Percentiles rank a stretch among this genome's conserved stretches.
These are phyloP conservation scores for Epicoccum nigrum DNA, from an alignment of 2,329 filamentous ascomycete species.

Conservation along the genomic window DNA sequence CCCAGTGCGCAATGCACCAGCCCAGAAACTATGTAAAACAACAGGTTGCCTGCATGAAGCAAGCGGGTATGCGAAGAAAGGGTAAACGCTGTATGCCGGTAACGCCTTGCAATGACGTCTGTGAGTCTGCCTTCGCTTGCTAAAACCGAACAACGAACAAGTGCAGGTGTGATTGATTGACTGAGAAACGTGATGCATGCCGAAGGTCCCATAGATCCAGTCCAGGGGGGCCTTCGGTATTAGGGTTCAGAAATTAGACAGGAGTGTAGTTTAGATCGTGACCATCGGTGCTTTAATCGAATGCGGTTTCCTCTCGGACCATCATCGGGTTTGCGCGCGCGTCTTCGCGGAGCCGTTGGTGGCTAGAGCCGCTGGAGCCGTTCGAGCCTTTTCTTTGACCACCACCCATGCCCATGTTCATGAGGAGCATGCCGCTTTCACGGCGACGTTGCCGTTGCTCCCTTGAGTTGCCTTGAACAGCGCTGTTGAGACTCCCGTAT, in stretches of 20 bases:
- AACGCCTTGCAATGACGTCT: conserved; percentile 3
- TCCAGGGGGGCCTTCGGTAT: conserved; percentile 32
- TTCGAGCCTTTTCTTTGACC: conserved; percentile 46
- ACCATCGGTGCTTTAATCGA: conserved; percentile 25
- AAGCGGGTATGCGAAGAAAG: conserved; percentile 27
- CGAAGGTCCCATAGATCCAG: conserved; percentile 33
- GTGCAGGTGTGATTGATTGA: conserved; percentile 4
- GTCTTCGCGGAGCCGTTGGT: conserved; percentile 20
- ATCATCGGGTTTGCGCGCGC: conserved; percentile 26
- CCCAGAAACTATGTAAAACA: conserved; percentile 2
- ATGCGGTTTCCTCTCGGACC: conserved; percentile 32
- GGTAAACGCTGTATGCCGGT: not conserved
- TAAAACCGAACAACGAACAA: not conserved
- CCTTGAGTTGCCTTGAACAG: conserved; percentile 32
- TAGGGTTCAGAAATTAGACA: conserved; percentile 42
- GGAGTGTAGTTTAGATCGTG: conserved; percentile 20
- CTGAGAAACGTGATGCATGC: not conserved
- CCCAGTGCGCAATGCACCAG: no score
- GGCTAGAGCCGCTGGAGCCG: conserved; percentile 23
- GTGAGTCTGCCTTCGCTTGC: conserved; percentile 14
- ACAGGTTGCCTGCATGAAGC: conserved; percentile 19
- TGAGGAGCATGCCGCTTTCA: conserved; percentile 49
- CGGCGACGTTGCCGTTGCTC: conserved; percentile 44
- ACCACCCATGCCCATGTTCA: conserved; percentile 44
- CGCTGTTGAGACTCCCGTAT: conserved; percentile 45